Evolutionary conservation across 2,329 filamentous ascomycete genomes (phyloP), one percentile per base, ranked within the genome.

Genomic region (Botrytis elliptica): DNA sequence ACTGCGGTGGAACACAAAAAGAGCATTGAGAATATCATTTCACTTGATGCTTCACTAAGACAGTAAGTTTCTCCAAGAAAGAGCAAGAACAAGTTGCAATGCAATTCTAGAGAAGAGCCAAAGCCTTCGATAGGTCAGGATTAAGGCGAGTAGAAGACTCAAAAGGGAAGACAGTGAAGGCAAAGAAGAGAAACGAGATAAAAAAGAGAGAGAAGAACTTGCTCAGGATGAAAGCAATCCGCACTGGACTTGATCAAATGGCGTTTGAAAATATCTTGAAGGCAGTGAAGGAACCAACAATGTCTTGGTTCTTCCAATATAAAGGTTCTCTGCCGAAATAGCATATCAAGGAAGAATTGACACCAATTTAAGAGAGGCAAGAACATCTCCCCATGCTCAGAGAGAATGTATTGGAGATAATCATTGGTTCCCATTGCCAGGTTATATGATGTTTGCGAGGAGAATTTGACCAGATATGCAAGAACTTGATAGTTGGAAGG

Each of bases 241-340:
- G 25, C 49, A 55, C 25, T 16, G 49, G n/a, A 55, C 5, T 55
- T 16, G 7, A 55, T n/a, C 1, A 14, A 55, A 7, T 55, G 49
- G 5, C 2, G 10, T 5, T 55, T 55, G 12, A 3, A 0, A 14
- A 55, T n/a, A n/a, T n/a, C 1, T 7, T 2, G 7, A 7, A 16
- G 46, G 46, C 20, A 10, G 8, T 20, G 20, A 25, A 49, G 46
- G 44, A 46, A 22, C 44, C 44, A 22, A 46, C 2, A 20, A 25
- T 49, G 9, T 49, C 46, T 10, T 49, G 25, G 16, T 14, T 55
- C 25, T 55, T 55, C 25, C 25, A 55, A 16, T 3, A 55, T 16
- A 6, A n/a, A 55, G 49, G 4, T n/a, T n/a, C 25, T 6, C 49
- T 55, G 49, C 5, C 49, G 49, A 55, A n/a, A 5, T 16, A 25